A percentile compares a stretch with the other conserved stretches of the same genome.
These are phyloP conservation scores for Vaccinium darrowii DNA, from an alignment of 148 eudicot genomes.

Conservation along the genomic window DNA sequence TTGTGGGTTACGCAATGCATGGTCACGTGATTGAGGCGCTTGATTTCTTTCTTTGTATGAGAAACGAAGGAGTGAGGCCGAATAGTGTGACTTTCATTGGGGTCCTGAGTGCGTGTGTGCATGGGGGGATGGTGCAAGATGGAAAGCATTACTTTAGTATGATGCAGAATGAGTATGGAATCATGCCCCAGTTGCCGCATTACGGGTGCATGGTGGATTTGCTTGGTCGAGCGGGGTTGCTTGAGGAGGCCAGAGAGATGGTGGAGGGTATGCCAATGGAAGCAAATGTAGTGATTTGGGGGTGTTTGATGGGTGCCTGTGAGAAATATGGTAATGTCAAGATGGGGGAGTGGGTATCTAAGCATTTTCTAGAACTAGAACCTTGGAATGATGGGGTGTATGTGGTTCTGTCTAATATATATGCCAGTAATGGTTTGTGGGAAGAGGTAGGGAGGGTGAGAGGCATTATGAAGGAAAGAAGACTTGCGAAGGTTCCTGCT, in stretches of 20 bases:
- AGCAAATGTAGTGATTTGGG: slow-evolving; percentile 74
- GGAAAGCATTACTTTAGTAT: slow-evolving; percentile 53
- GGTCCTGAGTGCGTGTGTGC: slow-evolving; percentile 79
- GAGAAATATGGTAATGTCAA: slow-evolving; percentile 62
- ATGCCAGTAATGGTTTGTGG: slow-evolving; percentile 71
- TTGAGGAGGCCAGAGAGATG: slow-evolving; percentile 55
- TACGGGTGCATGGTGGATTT: slow-evolving; percentile 75
- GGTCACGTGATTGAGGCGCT: slow-evolving; percentile 57
- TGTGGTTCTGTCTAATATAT: slow-evolving; percentile 73
- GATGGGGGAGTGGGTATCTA: slow-evolving; percentile 72
- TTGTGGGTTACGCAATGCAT: slow-evolving; percentile 71
- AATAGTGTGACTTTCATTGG: slow-evolving; percentile 75
- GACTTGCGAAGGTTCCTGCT: slow-evolving; percentile 64
- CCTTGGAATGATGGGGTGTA: slow-evolving; percentile 83
- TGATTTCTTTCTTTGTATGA: slow-evolving; percentile 52
- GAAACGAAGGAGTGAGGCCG: slow-evolving; percentile 50
- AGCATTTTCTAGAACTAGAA: slow-evolving; percentile 57
- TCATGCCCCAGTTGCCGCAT: slow-evolving; percentile 48
- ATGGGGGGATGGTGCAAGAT: slow-evolving; percentile 69
- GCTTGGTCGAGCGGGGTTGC: slow-evolving; percentile 58
- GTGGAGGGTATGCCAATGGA: slow-evolving; percentile 56
- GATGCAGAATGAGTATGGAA: slow-evolving; percentile 54
- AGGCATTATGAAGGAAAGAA: slow-evolving; percentile 56
- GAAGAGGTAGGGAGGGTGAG: slow-evolving; percentile 59
- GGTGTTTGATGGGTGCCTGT: slow-evolving; percentile 83